Evolutionary conservation across 805 yeast genomes (phyloP), one percentile per base, ranked within the genome.

Genomic region (Debaryomyces hansenii): DNA sequence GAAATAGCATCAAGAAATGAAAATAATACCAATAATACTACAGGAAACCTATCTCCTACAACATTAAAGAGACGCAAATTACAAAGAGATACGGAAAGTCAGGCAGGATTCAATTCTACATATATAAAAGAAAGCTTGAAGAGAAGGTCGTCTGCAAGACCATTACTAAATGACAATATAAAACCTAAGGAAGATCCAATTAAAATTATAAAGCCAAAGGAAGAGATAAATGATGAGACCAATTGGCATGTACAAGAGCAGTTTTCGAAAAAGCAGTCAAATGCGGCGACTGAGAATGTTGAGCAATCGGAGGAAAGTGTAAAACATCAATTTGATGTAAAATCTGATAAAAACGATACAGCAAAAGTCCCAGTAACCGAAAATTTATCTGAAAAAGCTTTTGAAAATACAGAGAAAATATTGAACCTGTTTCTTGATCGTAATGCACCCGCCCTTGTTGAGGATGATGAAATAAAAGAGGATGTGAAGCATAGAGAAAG

Each of bases 1-100:
- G 55, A 52, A 37, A 38, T 47, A 9, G 53, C 49, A n/a, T 43
- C 53, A 14, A 45, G 51, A 38, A 16, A 40, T n/a, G 51, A 47
- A 20, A 38, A 21, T 32, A 27, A 20, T 16, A 16, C 3, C 18
- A 20, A 24, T 20, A 24, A 3, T 2, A n/a, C 37, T 7, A n/a
- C 16, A 15, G 28, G 14, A 5, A 21, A 40, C 8, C 29, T 16
- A 12, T 40, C 43, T n/a, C 43, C 43, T 2, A 20, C 18, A 14
- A 8, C 27, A 5, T 12, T 27, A 5, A 40, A 21, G 28, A 40
- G 12, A 14, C 16, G 35, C 1, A 39, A 39, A 15, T 9, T 27
- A 15, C 42, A 21, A 9, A 15, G 28, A 21, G 42, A 39, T n/a
- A 28, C 28, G 7, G 42, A 39, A 15, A 27, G 16, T 4, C 11